Conservation (phyloP, 1,139 yeast genomes). For the Lodderomyces parapsilosis region DNA sequence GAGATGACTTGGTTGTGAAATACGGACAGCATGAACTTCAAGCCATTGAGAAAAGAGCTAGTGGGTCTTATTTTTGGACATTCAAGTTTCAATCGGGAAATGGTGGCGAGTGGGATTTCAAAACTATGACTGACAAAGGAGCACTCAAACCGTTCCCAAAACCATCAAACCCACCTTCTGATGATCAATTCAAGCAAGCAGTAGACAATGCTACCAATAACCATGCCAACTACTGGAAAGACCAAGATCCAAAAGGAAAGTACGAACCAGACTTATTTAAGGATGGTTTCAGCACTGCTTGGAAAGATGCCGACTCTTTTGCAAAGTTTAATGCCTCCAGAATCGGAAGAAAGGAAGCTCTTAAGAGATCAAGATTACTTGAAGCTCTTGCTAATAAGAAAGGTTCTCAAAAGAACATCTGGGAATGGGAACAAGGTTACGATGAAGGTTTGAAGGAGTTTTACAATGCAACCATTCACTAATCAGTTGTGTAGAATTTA, state of each 20-base stretch:
- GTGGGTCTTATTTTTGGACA: constrained; percentile 90
- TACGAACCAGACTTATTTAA: constrained; percentile 80
- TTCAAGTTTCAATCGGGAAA: constrained; percentile 81
- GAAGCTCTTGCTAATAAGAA: constrained; percentile 54
- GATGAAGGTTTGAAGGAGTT: constrained; percentile 53
- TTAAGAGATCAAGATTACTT: constrained; percentile 50
- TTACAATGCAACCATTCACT: constrained; percentile 6
- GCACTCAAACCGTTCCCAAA: constrained; percentile 38
- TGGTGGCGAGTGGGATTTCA: constrained; percentile 96
- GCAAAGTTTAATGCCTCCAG: constrained; percentile 67
- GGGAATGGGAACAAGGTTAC: constrained; percentile 93
- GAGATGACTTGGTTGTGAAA: constrained; percentile 34
- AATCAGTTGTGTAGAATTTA: neutral
- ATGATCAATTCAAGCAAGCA: constrained; percentile 41
- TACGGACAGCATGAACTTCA: constrained; percentile 44
- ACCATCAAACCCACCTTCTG: constrained; percentile 32
- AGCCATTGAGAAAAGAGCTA: constrained; percentile 46
- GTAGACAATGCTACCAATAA: constrained; percentile 37
- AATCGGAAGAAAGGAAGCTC: constrained; percentile 70
- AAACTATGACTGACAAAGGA: constrained; percentile 71
- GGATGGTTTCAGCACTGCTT: constrained; percentile 74
- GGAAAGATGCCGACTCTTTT: constrained; percentile 70
- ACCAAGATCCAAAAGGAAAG: constrained; percentile 52
- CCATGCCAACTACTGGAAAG: constrained; percentile 71
- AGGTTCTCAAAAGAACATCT: constrained; percentile 57